Conservation (phyloP, 108 stramenopile species). For the Cylindrotheca fusiformis region DNA sequence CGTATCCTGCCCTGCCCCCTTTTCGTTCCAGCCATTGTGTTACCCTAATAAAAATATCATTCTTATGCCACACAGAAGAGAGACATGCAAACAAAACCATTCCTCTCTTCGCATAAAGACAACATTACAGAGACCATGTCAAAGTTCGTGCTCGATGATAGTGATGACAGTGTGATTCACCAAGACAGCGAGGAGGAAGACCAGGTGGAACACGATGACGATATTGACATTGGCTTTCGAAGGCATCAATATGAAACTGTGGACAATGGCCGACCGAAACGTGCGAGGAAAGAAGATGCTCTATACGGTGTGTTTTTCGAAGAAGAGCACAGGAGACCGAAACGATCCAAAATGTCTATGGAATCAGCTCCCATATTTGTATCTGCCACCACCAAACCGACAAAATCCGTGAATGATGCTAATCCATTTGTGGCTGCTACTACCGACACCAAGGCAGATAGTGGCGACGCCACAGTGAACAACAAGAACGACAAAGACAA, state of each 20-base stretch:
- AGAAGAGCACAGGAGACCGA: conserved; percentile 1
- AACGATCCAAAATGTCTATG: not conserved
- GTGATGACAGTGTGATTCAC: conserved; percentile 4
- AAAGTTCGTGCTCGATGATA: conserved; percentile 2
- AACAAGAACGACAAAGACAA: conserved; percentile 3
- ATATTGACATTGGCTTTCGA: conserved; percentile 37
- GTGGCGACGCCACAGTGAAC: not conserved
- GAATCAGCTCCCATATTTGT: conserved; percentile 19
- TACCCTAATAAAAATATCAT: too few relatives aligned
- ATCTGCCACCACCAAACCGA: conserved; percentile 12
- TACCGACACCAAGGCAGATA: not conserved
- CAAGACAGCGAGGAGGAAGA: conserved; percentile 18
- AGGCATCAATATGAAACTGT: conserved; percentile 18
- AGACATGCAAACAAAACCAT: too few relatives aligned
- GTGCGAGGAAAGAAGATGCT: conserved; percentile 25
- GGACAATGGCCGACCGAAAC: conserved; percentile 5
- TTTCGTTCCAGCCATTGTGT: too few relatives aligned
- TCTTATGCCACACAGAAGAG: too few relatives aligned
- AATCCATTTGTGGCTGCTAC: not conserved
- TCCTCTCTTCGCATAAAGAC: too few relatives aligned
- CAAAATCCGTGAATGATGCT: not conserved
- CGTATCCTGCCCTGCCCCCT: too few relatives aligned
- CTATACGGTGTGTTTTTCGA: conserved; percentile 41
- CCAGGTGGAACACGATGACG: conserved; percentile 28
- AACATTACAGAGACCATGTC: too few relatives aligned